phyloP scores from a whole-genome alignment of 345 rosid species.

The Mangifera indica region DNA sequence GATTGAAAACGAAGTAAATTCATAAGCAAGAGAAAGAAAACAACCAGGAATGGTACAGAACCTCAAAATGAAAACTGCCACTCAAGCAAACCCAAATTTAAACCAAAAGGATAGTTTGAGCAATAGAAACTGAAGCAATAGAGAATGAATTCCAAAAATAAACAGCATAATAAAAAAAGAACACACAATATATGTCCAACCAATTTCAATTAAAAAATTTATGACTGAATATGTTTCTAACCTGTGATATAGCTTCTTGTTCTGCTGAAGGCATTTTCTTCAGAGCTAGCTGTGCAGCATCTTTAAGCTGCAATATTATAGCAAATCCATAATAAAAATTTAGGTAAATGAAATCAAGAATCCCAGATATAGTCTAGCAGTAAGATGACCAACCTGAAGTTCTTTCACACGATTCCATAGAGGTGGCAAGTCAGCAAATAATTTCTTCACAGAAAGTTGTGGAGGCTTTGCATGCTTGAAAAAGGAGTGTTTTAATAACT shows the following conservation, averaged over 20 bases:
- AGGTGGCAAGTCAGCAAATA: slow-evolving; percentile 80
- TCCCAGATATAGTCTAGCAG: slow-evolving; percentile 15
- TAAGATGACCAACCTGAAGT: slow-evolving; percentile 63
- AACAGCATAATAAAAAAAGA: background rate
- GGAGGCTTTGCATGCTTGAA: slow-evolving; percentile 93
- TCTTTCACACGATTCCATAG: slow-evolving; percentile 95
- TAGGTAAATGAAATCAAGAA: slow-evolving; percentile 15
- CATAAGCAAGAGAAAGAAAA: background rate
- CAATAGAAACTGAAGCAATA: background rate
- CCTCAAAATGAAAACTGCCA: background rate
- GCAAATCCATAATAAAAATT: slow-evolving; percentile 21
- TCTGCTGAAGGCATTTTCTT: slow-evolving; percentile 97
- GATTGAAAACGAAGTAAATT: background rate
- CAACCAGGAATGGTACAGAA: background rate
- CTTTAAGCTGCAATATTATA: slow-evolving; percentile 67
- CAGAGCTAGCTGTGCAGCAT: slow-evolving; percentile 88
- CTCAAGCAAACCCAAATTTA: background rate
- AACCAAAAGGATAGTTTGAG: background rate
- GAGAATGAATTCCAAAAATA: background rate
- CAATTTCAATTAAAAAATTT: background rate
- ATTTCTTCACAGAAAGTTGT: slow-evolving; percentile 70
- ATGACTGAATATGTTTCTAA: slow-evolving; percentile 23
- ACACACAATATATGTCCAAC: background rate
- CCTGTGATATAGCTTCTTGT: slow-evolving; percentile 94
- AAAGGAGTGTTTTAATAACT: slow-evolving; percentile 81